These are phyloP conservation scores for Flaveria brownii DNA, from an alignment of 129 eudicot species.

Conservation along the genomic window DNA sequence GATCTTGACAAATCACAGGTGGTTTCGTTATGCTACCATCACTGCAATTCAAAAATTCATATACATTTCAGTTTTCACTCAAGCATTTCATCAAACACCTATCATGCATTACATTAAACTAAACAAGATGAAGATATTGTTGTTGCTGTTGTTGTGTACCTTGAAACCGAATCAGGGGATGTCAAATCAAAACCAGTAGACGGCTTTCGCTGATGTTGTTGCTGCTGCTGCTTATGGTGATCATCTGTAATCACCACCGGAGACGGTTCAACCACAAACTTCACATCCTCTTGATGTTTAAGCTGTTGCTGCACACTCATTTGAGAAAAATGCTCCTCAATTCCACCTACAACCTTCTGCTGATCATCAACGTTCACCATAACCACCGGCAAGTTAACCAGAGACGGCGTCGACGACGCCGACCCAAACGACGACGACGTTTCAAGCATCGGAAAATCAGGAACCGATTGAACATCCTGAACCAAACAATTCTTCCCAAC, in stretches of 20 bases:
- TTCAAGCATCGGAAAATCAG: conserved; percentile 73
- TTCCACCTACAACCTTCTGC: conserved; percentile 37
- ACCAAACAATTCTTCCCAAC: conserved; percentile 9
- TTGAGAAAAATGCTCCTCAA: background rate
- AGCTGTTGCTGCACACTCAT: too few relatives aligned
- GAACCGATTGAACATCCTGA: conserved; percentile 66
- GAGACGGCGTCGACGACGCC: conserved; percentile 55
- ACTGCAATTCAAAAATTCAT: conserved; percentile 43
- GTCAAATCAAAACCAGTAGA: conserved; percentile 44
- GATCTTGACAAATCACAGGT: conserved; percentile 55
- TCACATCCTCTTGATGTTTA: conserved; percentile 37
- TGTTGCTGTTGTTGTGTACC: conserved; percentile 39
- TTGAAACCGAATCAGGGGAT: conserved; percentile 79
- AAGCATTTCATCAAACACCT: conserved; percentile 27
- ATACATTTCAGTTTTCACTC: background rate
- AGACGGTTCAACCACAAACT: conserved; percentile 37
- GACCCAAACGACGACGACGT: conserved; percentile 82
- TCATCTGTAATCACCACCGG: conserved; percentile 37
- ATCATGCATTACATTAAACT: background rate
- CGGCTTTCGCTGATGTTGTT: conserved; percentile 45
- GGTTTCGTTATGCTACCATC: conserved; percentile 64
- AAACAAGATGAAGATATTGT: background rate
- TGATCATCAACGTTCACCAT: conserved; percentile 54
- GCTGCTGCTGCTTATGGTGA: conserved; percentile 28
- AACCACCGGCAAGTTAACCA: conserved; percentile 67